Evolutionary conservation across 164 flowering plant species (phyloP), one percentile per base, ranked within the genome.

Genomic region (Liquidambar formosana): DNA sequence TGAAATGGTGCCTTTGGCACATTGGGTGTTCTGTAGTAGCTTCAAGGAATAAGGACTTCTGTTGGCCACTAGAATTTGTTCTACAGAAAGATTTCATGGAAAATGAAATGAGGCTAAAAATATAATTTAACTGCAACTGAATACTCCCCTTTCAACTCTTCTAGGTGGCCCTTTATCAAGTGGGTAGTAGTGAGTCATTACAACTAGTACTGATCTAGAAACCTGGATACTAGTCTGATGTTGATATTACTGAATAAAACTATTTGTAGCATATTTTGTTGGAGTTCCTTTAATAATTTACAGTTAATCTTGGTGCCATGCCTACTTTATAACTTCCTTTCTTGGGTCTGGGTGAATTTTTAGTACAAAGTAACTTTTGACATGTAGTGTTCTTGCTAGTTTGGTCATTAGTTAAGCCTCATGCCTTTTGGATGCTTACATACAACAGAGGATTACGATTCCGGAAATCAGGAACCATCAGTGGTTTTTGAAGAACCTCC

Each of bases 401-500:
- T 43, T 64, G 38, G 13, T 16, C 27, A 45, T 15, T 15, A 25
- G 21, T 5, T 16, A 9, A 41, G 46, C 19, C 74, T 69, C 49
- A 57, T 49, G 52, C 60, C 41, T 33, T 28, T 53, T 68, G 28
- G 45, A 16, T 68, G 18, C 46, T 19, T 51, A 26, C 12, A 8
- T 72, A 63, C 57, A 27, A 54, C 85, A 87, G 93, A 87, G 93
- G 54, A 89, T 89, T 41, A 77, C 78, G 8, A 89, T 89, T 61
- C 81, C 84, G 3, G 84, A 85, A 47, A 89, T 89, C 61, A 78
- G 63, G 71, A 84, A 77, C 51, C 88, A 89, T n/a, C 57, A 60
- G 18, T 89, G 93, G 93, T 87, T 87, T 65, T 62, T 85, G 57
- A 89, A 73, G 81, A 85, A 89, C 75, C 88, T 89, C 5, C 93